Base-by-base conservation (phyloP, 495 filamentous ascomycete species). In the Hyaloscypha hepaticicola region DNA sequence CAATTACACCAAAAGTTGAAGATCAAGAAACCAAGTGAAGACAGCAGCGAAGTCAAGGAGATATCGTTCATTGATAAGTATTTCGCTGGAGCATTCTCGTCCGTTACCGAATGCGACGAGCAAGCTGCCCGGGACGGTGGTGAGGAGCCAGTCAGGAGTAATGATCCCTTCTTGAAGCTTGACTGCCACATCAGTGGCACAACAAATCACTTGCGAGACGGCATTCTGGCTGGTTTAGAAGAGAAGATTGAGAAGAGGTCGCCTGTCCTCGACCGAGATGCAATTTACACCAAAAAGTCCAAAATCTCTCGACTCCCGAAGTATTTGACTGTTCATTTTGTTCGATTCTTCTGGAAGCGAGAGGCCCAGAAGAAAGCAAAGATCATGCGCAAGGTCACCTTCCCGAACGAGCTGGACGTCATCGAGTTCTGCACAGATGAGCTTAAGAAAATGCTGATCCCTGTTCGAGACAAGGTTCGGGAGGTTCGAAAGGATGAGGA, bases 371-470 rank as follows among this genome's bases (percentile, higher is more conserved):
- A 98, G 83, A 99, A 99, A 80, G 92, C 93, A 60, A 99, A 99
- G 84, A 99, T 99, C 72, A 93, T 99, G 93, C 90, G 93, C 69
- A 99, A 97, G 76, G 95, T 99, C 51, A 92, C 91, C 0, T 99
- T 99, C 75, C 94, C 93, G 21, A 85, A 87, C 53, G 96, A 99
- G 76, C 79, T 99, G 26, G 95, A 99, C 74, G 88, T 88, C 4
- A 90, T 96, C 11, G 95, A 99, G 71, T 98, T 94, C 77, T 99
- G 95, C 73, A 92, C 93, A 58, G 93, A 97, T 45, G 87, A 95
- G 60, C 82, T 99, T 53, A 85, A 84, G 73, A 87, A 90, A 69
- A 84, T 88, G 66, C 84, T 99, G 48, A 80, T 97, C 57, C 95
- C 95, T 3, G 87, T 98, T 33, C 85, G 95, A 52, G 96, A 99